Base-by-base conservation (phyloP, 1,139 yeast genomes). In the Kodamaea derodonti region DNA sequence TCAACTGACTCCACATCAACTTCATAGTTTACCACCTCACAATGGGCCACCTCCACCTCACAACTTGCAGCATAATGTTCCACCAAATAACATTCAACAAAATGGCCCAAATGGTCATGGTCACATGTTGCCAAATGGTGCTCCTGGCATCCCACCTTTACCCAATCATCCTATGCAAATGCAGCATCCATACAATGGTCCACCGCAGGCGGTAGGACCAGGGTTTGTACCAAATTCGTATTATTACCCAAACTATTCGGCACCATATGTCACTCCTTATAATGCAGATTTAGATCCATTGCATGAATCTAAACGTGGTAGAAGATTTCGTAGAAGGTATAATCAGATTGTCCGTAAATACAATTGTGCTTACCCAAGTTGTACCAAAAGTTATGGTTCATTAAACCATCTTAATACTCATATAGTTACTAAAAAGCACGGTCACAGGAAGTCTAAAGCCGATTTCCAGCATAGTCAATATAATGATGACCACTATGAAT, bases 371-470 rank as follows among this genome's bases (percentile, higher is more conserved):
- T 78, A 49, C 47, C 70, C 73, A 9, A 76, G 74, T 2, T 84
- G 94, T 50, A 62, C 71, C 28, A 84, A 84, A 57, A 78, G 83
- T 33, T 84, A 84, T 52, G 94, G 94, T 2, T 80, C 87, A 15
- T 62, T 84, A 33, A 84, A 84, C 55, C 94, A 84, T 55, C 62
- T 84, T 33, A 84, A 84, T 54, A 84, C 90, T 11, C 94, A 84
- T 53, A 80, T 84, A 14, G 72, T 75, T 4, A 73, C 84, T 51
- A 85, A 84, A 46, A 75, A 72, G 32, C 94, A 84, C 52, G 94
- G 94, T 6, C 71, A 69, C 34, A 73, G 84, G 45, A 73, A 86
- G 40, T 65, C 73, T 23, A 85, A 86, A 28, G 78, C 80, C 22
- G 92, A 84, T 52, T 84, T 83, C 54, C 38, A 65, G 75, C 49